Evolutionary conservation across 768 basidiomycete genomes (phyloP).

Genomic region (Dioszegia hungarica): DNA sequence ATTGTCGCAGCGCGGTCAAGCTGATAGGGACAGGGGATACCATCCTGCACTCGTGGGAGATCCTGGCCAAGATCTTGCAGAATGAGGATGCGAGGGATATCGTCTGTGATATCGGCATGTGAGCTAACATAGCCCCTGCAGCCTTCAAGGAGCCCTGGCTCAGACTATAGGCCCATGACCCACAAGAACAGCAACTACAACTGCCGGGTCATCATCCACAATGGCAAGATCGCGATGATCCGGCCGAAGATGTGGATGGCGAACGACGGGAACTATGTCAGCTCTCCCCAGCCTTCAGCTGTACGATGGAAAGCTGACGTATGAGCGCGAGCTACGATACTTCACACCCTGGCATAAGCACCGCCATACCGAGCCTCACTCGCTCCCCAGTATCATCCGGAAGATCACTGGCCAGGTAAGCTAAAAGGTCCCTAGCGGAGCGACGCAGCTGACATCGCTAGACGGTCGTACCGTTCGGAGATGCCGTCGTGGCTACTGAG

Average conservation of each 20-base stretch:
- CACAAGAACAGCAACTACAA: conserved; percentile 99
- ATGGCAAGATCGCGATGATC: conserved; percentile 83
- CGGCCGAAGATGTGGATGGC: conserved; percentile 99
- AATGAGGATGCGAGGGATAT: conserved; percentile 77
- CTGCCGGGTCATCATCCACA: conserved; percentile 81
- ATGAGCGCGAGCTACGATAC: conserved; percentile 51
- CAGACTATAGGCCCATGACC: conserved; percentile 94
- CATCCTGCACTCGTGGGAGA: conserved; percentile 94
- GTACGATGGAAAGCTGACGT: neutral
- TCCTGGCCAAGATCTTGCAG: conserved; percentile 80
- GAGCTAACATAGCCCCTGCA: conserved; percentile 48
- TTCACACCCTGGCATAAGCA: conserved; percentile 95
- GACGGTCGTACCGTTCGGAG: conserved; percentile 90
- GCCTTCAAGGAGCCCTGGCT: too few species aligned
- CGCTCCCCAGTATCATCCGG: conserved; percentile 81
- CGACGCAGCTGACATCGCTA: conserved; percentile 40
- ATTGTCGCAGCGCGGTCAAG: neutral
- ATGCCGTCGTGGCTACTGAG: conserved; percentile 83
- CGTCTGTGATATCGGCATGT: conserved; percentile 96
- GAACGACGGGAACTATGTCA: conserved; percentile 93
- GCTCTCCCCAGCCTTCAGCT: conserved; percentile 55
- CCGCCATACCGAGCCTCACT: conserved; percentile 83
- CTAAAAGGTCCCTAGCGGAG: conserved; percentile 45
- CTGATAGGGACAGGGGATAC: conserved; percentile 69
- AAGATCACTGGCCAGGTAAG: conserved; percentile 65